Evolutionary conservation across 352 stramenopile species (phyloP).

Genomic region (Pythium brachiatum): DNA sequence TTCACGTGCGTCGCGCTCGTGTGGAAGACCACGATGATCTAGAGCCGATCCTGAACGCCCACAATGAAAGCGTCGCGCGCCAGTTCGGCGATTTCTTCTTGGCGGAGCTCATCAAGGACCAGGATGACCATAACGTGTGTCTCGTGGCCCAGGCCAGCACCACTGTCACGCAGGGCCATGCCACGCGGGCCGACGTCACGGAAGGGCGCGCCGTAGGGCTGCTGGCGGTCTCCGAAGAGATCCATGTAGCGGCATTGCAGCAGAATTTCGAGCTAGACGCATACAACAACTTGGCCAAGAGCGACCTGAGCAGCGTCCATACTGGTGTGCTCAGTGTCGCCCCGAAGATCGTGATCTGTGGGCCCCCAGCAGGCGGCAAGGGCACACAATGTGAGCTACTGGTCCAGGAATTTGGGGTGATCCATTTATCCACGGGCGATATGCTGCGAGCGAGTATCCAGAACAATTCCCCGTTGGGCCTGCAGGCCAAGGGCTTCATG

Average conservation of each 20-base stretch:
- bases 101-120: constrained; percentile 88
- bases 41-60: constrained; percentile 57
- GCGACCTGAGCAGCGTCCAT: constrained; percentile 1
- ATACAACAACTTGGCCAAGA: constrained; percentile 77
- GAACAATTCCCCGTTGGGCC: constrained; percentile 30
- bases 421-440: constrained; percentile 90
- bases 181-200: constrained; percentile 24
- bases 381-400: constrained; percentile 94
- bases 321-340: constrained; percentile 22
- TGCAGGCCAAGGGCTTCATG: constrained; percentile 42
- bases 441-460: constrained; percentile 87
- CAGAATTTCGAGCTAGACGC: constrained; percentile 79
- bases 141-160: constrained; percentile 53
- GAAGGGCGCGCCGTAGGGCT: constrained; percentile 58
- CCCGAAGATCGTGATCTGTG: constrained; percentile 48
- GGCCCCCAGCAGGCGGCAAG: constrained; percentile 91
- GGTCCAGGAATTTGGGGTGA: constrained; percentile 78
- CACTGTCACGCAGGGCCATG: background rate
- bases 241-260: constrained; percentile 81
- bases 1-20: constrained; percentile 60
- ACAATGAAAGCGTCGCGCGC: constrained; percentile 59
- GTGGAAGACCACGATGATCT: constrained; percentile 85
- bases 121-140: constrained; percentile 85
- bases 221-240: constrained; percentile 76
- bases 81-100: constrained; percentile 92